Evolutionary conservation across 2,329 filamentous ascomycete species (phyloP), one percentile per base, ranked within the genome.

Genomic region (Cladophialophora psammophila): DNA sequence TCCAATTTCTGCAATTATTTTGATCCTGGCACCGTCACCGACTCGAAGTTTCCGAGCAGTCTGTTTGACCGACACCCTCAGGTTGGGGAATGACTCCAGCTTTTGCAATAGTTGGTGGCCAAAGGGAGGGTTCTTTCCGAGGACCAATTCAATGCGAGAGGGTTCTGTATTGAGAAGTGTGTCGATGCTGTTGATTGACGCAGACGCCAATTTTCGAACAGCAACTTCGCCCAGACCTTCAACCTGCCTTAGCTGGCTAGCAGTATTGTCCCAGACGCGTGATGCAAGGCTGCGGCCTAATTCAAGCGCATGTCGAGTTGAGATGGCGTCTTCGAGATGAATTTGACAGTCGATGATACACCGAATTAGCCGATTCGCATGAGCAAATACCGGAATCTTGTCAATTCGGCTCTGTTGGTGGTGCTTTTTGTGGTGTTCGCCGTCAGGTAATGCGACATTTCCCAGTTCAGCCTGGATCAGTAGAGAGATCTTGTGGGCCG

Each of bases 121-220:
- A 75, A 91, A 97, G 0, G 94, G 93, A 0, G 93, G 92, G 71
- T 96, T 93, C 62, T 90, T 90, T 69, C 88, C 90, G 55, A 96
- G 77, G 31, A 93, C 80, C 56, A 88, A 85, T 73, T 98, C 94
- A 60, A 99, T 92, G 32, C 88, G 85, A 61, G 88, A 86, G 32
- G 90, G 83, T 40, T 94, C 90, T 13, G 88, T 84, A 6, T 77
- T 79, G 15, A 89, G 87, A 12, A 99, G 81, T n/a, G 87, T 85
- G 50, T 90, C 86, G 5, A 98, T 87, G 5, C 83, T 91, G 34
- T 82, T 87, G 62, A 98, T 86, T 0, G 89, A 88, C n/a, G 88
- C 88, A 45, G 85, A 84, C 2, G 88, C 85, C 52, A 98, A 84
- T 76, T 91, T 95, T 42, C 90, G 86, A 70, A 92, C 88, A n/a